These are phyloP conservation scores for Candida schatavii DNA, from an alignment of 805 yeast genomes.

Conservation along the genomic window DNA sequence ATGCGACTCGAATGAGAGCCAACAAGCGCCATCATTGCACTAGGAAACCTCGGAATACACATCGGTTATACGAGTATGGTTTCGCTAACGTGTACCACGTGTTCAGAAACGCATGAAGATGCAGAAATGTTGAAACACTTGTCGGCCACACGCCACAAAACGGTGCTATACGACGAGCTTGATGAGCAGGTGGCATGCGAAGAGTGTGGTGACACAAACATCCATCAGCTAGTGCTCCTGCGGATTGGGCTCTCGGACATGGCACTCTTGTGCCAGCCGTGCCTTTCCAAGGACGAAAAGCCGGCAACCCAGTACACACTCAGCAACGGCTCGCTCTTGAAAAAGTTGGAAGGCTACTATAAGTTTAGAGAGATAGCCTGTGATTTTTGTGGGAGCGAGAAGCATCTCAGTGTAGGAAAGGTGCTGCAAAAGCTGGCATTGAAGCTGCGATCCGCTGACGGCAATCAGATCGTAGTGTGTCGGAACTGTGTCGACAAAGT, in stretches of 20 bases:
- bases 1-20: neutral
- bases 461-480: slow-evolving; percentile 38
- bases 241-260: slow-evolving; percentile 57
- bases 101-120: slow-evolving; percentile 32
- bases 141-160: slow-evolving; percentile 51
- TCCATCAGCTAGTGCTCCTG: slow-evolving; percentile 50
- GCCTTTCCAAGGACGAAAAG: slow-evolving; percentile 44
- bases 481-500: slow-evolving; percentile 31
- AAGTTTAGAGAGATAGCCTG: slow-evolving; percentile 53
- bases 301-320: slow-evolving; percentile 51
- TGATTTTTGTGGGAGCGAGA: slow-evolving; percentile 40
- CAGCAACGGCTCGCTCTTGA: slow-evolving; percentile 54
- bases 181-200: slow-evolving; percentile 52
- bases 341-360: slow-evolving; percentile 44
- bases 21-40: neutral
- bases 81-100: slow-evolving; percentile 45
- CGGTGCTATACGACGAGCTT: slow-evolving; percentile 29
- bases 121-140: slow-evolving; percentile 51
- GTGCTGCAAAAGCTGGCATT: neutral
- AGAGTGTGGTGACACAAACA: slow-evolving; percentile 51
- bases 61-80: too few species aligned
- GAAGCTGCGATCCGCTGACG: too few species aligned
- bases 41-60: too few species aligned
- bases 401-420: slow-evolving; percentile 32
- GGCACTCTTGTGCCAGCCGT: slow-evolving; percentile 45